Percentiles rank a stretch among this genome's conserved stretches.
Conservation (phyloP, 192 early-diverging fungal genomes). For the Allomyces javanicus region DNA sequence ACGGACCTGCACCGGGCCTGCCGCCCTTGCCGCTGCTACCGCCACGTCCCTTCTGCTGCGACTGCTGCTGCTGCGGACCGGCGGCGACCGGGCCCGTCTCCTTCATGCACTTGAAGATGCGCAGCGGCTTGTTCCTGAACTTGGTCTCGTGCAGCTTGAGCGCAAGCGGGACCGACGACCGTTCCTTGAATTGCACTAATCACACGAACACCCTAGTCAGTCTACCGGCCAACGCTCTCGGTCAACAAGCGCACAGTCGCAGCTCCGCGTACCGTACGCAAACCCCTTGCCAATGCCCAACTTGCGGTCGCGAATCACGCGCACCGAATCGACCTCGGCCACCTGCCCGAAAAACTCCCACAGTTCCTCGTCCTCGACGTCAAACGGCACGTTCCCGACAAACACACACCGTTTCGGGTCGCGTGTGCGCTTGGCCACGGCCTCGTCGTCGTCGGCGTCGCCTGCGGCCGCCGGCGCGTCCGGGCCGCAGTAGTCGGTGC, state of each 20-base stretch:
- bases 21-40: not conserved
- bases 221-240: no score
- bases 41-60: not conserved
- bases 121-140: constrained; percentile 38
- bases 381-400: constrained; percentile 33
- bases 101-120: constrained; percentile 15
- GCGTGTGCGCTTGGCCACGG: constrained; percentile 20
- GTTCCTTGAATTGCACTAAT: constrained; percentile 21
- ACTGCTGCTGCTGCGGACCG: not conserved
- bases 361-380: constrained; percentile 21
- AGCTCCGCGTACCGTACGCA: constrained; percentile 46
- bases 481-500: constrained; percentile 38
- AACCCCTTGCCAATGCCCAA: constrained; percentile 87
- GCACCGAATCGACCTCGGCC: constrained; percentile 19
- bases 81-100: not conserved
- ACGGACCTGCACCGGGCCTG: not conserved
- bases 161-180: constrained; percentile 51
- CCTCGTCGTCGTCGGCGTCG: not conserved
- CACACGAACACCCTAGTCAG: no score
- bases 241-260: no score
- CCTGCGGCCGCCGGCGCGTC: not conserved
- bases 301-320: constrained; percentile 34
- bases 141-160: constrained; percentile 55
- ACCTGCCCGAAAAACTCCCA: constrained; percentile 21
- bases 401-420: constrained; percentile 56